A percentile compares a stretch with the other conserved stretches of the same genome.
phyloP scores from a whole-genome alignment of 2,329 filamentous ascomycete species.

The Pseudophaeomoniella oleicola region DNA sequence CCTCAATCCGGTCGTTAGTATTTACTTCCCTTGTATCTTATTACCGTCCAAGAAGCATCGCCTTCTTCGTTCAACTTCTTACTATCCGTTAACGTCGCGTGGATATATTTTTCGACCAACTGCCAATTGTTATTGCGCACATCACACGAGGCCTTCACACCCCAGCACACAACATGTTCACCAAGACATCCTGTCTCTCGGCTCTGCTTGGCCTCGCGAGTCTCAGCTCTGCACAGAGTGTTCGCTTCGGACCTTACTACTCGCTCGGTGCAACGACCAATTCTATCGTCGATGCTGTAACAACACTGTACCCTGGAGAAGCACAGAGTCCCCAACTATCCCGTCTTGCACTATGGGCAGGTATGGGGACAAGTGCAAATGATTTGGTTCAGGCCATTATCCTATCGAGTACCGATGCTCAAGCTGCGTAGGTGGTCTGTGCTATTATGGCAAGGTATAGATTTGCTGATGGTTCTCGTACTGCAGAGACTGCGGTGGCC shows the following conservation, averaged over 20 bases:
- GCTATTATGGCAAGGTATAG: too few relatives aligned
- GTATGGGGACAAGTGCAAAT: conserved; percentile 18
- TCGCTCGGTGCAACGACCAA: conserved; percentile 17
- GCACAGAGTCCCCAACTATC: conserved; percentile 13
- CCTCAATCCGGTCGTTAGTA: too few relatives aligned
- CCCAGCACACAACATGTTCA: too few relatives aligned
- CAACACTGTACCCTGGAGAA: conserved; percentile 16
- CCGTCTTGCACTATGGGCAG: conserved; percentile 19
- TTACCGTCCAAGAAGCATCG: too few relatives aligned
- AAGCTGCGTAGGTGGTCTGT: conserved; percentile 12
- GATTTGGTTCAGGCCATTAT: conserved; percentile 19
- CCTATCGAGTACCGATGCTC: conserved; percentile 15
- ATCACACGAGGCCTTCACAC: too few relatives aligned
- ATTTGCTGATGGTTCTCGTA: neutral
- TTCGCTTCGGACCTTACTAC: conserved; percentile 17
- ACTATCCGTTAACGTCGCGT: too few relatives aligned
- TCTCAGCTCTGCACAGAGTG: neutral
- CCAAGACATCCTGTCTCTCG: too few relatives aligned
- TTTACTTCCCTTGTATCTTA: too few relatives aligned
- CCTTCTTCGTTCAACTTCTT: too few relatives aligned
- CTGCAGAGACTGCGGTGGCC: conserved; percentile 15
- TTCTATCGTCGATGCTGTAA: conserved; percentile 18
- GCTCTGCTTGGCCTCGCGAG: neutral
- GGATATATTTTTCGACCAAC: too few relatives aligned
- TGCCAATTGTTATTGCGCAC: too few relatives aligned